Evolutionary conservation across 2,329 filamentous ascomycete species (phyloP).

Genomic region (Xylariaceae sp.): DNA sequence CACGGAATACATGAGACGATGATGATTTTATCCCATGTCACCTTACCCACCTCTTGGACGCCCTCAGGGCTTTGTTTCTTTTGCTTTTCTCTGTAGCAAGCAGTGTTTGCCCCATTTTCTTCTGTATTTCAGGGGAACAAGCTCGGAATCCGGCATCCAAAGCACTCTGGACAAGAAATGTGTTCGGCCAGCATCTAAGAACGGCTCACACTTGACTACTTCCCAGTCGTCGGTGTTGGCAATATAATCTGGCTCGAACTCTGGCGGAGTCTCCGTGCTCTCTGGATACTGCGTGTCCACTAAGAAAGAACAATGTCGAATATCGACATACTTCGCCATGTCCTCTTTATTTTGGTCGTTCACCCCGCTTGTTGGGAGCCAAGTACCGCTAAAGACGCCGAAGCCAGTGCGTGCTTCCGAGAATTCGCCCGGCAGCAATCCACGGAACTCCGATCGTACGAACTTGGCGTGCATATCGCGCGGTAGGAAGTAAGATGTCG

Average conservation of each 20-base stretch:
- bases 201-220: slow-evolving; percentile 66
- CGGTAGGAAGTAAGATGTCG: slow-evolving; percentile 87
- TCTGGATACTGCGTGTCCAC: slow-evolving; percentile 80
- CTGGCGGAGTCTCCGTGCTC: slow-evolving; percentile 47
- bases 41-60: slow-evolving; percentile 1
- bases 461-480: slow-evolving; percentile 83
- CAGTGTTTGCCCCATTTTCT: slow-evolving; percentile 89
- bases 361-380: slow-evolving; percentile 76
- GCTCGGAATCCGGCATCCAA: slow-evolving; percentile 71
- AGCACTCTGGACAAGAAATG: slow-evolving; percentile 69
- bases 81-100: slow-evolving; percentile 59
- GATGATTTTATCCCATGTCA: no score
- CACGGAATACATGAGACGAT: no score
- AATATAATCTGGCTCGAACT: slow-evolving; percentile 76
- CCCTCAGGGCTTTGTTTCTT: slow-evolving; percentile 5
- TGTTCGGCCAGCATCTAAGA: slow-evolving; percentile 76
- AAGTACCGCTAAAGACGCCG: slow-evolving; percentile 78
- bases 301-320: slow-evolving; percentile 73
- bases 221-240: slow-evolving; percentile 75
- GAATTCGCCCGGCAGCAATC: slow-evolving; percentile 87
- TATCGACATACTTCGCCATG: slow-evolving; percentile 75
- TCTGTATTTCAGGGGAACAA: slow-evolving; percentile 65
- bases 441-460: slow-evolving; percentile 82
- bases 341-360: slow-evolving; percentile 92
- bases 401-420: slow-evolving; percentile 66